Evolutionary conservation across 495 filamentous ascomycete genomes (phyloP).

Genomic region (Friedmanniomyces endolithicus): DNA sequence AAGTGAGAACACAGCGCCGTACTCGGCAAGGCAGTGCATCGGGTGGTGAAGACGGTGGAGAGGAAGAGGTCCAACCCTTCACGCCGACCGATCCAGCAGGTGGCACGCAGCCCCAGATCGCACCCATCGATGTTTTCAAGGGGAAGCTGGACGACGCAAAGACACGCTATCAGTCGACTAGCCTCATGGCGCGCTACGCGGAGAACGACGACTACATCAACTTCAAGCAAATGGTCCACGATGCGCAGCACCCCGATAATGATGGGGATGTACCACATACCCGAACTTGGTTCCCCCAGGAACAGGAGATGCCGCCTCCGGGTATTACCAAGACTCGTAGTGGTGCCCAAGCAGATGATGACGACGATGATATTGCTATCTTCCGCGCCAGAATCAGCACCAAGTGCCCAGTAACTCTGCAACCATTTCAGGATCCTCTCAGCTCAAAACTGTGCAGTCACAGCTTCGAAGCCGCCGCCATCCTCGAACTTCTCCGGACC

Average conservation of each 20-base stretch:
- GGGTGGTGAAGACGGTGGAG: conserved; percentile 15
- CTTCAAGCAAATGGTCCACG: conserved; percentile 68
- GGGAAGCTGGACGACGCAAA: conserved; percentile 22
- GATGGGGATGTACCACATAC: conserved; percentile 53
- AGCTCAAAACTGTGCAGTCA: conserved; percentile 72
- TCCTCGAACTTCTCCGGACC: conserved; percentile 47
- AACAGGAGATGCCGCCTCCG: conserved; percentile 24
- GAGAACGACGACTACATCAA: conserved; percentile 63
- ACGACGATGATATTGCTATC: conserved; percentile 67
- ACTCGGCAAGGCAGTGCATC: neutral
- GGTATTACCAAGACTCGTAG: conserved; percentile 24
- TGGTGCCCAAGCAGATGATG: conserved; percentile 26
- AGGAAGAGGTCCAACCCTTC: conserved; percentile 20
- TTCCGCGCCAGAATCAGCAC: conserved; percentile 55
- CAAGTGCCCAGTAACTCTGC: conserved; percentile 71
- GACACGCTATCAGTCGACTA: conserved; percentile 24
- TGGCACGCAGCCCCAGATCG: conserved; percentile 7
- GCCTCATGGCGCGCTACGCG: conserved; percentile 42
- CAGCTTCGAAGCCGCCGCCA: conserved; percentile 65
- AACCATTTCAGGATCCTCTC: conserved; percentile 55
- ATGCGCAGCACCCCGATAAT: conserved; percentile 54
- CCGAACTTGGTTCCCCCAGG: conserved; percentile 55
- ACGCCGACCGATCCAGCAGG: conserved; percentile 19
- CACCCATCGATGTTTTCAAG: conserved; percentile 21
- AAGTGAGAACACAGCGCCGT: conserved; percentile 11